phyloP scores from a whole-genome alignment of 1,139 yeast genomes.

The Scheffersomyces illinoinensis region DNA sequence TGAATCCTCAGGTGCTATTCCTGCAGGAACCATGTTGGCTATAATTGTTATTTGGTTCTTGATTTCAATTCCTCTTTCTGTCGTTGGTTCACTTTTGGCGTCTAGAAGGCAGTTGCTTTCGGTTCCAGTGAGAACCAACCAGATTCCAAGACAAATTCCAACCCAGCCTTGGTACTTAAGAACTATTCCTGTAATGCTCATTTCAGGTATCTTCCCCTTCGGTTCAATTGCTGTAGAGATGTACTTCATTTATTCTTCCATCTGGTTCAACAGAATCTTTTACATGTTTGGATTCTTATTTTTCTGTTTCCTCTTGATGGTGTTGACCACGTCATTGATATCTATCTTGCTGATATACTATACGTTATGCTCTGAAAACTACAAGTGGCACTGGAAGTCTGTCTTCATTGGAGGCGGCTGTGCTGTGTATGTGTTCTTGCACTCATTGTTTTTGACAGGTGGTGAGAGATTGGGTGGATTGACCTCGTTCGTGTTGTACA shows the following conservation, averaged over 20 bases:
- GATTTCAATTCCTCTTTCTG: constrained; percentile 81
- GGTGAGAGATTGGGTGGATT: constrained; percentile 69
- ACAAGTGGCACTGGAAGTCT: constrained; percentile 98
- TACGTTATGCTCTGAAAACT: constrained; percentile 85
- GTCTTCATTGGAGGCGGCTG: constrained; percentile 89
- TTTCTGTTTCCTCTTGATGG: constrained; percentile 80
- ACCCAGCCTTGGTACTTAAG: constrained; percentile 83
- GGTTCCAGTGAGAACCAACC: constrained; percentile 85
- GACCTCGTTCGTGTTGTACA: constrained; percentile 73
- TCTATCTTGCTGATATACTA: constrained; percentile 81
- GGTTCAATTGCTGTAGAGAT: constrained; percentile 94
- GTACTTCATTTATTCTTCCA: constrained; percentile 81
- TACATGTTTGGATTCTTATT: constrained; percentile 98
- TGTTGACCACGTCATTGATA: constrained; percentile 78
- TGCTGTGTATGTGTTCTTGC: constrained; percentile 78
- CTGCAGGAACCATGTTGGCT: constrained; percentile 85
- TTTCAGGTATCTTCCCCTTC: constrained; percentile 92
- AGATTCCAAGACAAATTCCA: constrained; percentile 96
- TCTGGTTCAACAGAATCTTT: constrained; percentile 93
- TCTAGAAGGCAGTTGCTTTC: constrained; percentile 60
- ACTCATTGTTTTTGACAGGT: constrained; percentile 73
- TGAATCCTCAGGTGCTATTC: constrained; percentile 92
- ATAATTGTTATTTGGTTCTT: constrained; percentile 82
- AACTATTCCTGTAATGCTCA: constrained; percentile 63
- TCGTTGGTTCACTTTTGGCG: constrained; percentile 77